Evolutionary conservation across 306 rosid species (phyloP).

Genomic region (Trifolium subterraneum): DNA sequence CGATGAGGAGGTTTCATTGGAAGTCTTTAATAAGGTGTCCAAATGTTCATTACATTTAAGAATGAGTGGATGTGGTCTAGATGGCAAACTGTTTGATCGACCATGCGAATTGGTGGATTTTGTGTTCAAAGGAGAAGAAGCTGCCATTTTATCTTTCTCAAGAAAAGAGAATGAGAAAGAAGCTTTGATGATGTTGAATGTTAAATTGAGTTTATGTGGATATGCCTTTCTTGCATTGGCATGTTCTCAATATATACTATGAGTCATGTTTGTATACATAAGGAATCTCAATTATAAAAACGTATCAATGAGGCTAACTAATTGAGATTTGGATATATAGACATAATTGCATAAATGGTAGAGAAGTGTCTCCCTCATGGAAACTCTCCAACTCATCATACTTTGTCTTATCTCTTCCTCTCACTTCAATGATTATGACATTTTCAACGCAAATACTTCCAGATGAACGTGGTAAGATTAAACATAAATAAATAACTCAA

Average conservation of each 20-base stretch:
- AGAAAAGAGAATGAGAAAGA: background rate
- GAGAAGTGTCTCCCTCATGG: constrained; percentile 15
- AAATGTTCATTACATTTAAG: constrained; percentile 2
- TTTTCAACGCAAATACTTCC: constrained; percentile 25
- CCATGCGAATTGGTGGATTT: constrained; percentile 17
- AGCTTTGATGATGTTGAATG: background rate
- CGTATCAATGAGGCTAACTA: constrained; percentile 32
- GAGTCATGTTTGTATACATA: background rate
- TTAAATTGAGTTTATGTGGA: background rate
- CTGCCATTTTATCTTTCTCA: background rate
- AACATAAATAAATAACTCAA: background rate
- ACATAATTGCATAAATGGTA: constrained; percentile 13
- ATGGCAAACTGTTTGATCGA: constrained; percentile 43
- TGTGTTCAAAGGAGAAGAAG: background rate
- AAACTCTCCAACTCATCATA: constrained; percentile 40
- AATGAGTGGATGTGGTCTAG: constrained; percentile 41
- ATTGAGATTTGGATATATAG: constrained; percentile 35
- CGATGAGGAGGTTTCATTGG: background rate
- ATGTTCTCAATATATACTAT: background rate
- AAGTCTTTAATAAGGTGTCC: background rate
- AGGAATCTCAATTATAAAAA: background rate
- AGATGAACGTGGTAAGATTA: background rate
- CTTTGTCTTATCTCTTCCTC: constrained; percentile 1
- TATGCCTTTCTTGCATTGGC: background rate
- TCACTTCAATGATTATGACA: constrained; percentile 16